Evolutionary conservation across 306 rosid genomes (phyloP), one percentile per base, ranked within the genome.

Genomic region (Trifolium subterraneum): DNA sequence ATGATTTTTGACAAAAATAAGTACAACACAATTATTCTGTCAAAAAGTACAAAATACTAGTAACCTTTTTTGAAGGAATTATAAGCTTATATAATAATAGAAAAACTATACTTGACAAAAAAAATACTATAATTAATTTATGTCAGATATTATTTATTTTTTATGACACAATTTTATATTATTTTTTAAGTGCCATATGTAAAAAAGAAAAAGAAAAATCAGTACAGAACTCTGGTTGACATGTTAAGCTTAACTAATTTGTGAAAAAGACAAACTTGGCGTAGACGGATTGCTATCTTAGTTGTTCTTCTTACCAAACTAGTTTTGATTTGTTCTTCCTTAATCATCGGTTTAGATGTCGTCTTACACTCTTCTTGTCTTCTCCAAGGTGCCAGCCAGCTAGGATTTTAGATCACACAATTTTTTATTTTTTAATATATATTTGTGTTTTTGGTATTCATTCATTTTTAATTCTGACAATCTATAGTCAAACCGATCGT

Each of bases 261-360:
- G 25, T 35, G 3, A 63, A 23, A 56, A 2, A 56, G 8, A 25
- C 9, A 25, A 12, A 63, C 16, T 64, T 36, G 51, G 1, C 48
- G 31, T 10, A 38, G 69, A 64, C 16, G n/a, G 50, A 64, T 64
- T 64, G 68, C 2, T 36, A 64, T 64, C 69, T 64, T 9, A 64
- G 51, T 64, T 68, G 16, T 41, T 11, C 15, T 44, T 1, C 15
- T 42, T 42, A 44, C 16, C n/a, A 44, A 41, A 13, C n/a, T 2
- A 7, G 15, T 11, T 42, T 42, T 42, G 48, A 11, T 42, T 11
- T 11, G 15, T 11, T 10, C 1, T 13, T 42, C 6, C 11, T 42
- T 42, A 11, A 11, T 52, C 8, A 36, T 36, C 31, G 12, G 12
- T 54, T 54, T 19, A 54, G 60, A 29, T 54, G 60, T 54, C 60